These are phyloP conservation scores for Suhomyces atakaporum DNA, from an alignment of 1,139 yeast species.

Conservation along the genomic window DNA sequence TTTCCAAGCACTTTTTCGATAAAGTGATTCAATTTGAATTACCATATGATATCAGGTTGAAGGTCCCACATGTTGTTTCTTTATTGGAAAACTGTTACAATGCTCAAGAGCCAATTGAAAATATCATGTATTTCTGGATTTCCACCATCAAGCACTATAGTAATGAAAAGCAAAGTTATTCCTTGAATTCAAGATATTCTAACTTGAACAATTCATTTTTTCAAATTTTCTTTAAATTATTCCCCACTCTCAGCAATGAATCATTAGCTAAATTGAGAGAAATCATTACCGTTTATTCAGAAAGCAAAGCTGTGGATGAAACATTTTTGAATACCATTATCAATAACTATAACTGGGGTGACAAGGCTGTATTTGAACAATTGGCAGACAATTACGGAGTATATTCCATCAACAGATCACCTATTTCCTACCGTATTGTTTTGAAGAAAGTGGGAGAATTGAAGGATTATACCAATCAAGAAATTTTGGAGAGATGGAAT, in stretches of 20 bases:
- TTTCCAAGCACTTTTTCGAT: constrained; percentile 73
- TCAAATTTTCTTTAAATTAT: constrained; percentile 63
- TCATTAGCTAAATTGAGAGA: constrained; percentile 61
- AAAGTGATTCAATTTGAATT: constrained; percentile 66
- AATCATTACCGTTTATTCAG: constrained; percentile 58
- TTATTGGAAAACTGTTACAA: constrained; percentile 66
- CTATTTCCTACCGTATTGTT: constrained; percentile 74
- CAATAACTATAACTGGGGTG: constrained; percentile 71
- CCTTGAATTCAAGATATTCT: constrained; percentile 58
- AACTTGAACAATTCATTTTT: constrained; percentile 72
- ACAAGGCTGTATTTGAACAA: constrained; percentile 62
- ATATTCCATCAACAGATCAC: constrained; percentile 61
- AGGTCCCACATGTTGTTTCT: constrained; percentile 73
- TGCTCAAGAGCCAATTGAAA: constrained; percentile 57
- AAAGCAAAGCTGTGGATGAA: constrained; percentile 63
- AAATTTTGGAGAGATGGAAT: constrained; percentile 63
- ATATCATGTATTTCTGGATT: constrained; percentile 64
- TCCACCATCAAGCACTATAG: constrained; percentile 61
- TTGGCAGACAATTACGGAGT: constrained; percentile 62
- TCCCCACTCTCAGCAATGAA: constrained; percentile 54
- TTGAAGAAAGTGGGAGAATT: constrained; percentile 75
- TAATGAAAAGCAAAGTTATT: constrained; percentile 27
- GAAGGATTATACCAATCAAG: constrained; percentile 50
- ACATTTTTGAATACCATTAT: constrained; percentile 78
- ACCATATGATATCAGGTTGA: constrained; percentile 72